These are phyloP conservation scores for Paxillus involutus DNA, from an alignment of 768 basidiomycete species.

Conservation along the genomic window DNA sequence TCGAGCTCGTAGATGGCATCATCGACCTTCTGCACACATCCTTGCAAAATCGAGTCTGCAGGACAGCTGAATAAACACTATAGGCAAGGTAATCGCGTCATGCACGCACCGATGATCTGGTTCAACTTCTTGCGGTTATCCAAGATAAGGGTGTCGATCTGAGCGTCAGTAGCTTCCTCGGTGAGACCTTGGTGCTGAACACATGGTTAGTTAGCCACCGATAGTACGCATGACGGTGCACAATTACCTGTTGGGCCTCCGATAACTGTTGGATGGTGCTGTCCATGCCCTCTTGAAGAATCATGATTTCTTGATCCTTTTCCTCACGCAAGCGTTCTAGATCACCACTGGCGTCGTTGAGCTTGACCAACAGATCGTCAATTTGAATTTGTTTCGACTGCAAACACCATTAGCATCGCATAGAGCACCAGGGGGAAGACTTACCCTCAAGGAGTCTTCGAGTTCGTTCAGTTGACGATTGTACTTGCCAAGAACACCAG, in stretches of 20 bases:
- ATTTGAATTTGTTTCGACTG: conserved; percentile 96
- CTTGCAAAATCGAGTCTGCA: conserved; percentile 92
- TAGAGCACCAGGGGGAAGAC: conserved; percentile 18
- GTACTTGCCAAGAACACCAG: conserved; percentile 84
- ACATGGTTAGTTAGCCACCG: conserved; percentile 1
- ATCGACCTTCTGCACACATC: conserved; percentile 95
- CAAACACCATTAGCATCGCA: conserved; percentile 14
- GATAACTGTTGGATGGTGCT: conserved; percentile 84
- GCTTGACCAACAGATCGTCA: conserved; percentile 82
- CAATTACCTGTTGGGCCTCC: conserved; percentile 77
- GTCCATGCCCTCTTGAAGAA: conserved; percentile 95
- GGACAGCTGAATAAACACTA: conserved; percentile 10
- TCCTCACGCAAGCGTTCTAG: conserved; percentile 85
- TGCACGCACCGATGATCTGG: conserved; percentile 80
- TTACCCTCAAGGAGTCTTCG: conserved; percentile 90
- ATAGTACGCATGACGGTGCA: background rate
- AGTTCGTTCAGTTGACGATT: conserved; percentile 94
- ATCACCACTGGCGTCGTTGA: conserved; percentile 74
- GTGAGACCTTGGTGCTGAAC: conserved; percentile 75
- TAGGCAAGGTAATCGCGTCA: background rate
- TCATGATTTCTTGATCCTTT: conserved; percentile 95
- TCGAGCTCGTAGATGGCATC: conserved; percentile 98
- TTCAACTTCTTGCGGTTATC: conserved; percentile 98
- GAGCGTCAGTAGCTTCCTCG: conserved; percentile 91
- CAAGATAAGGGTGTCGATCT: conserved; percentile 94